These are phyloP conservation scores for Linnemannia zychae DNA, from an alignment of 192 early-diverging fungal species.

Conservation along the genomic window DNA sequence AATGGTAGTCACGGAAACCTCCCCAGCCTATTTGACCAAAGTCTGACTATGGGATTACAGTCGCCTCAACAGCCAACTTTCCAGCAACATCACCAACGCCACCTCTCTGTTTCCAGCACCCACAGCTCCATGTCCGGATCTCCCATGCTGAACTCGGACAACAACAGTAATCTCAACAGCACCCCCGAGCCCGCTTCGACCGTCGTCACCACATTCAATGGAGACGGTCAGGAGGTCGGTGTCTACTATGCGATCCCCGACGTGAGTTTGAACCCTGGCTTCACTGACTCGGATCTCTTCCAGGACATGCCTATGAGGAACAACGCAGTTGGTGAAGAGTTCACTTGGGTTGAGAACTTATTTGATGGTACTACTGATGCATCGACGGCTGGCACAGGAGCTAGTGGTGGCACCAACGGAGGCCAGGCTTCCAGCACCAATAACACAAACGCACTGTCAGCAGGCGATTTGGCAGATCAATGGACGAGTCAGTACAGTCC, in stretches of 20 bases:
- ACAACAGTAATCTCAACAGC: background rate
- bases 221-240: slow-evolving; percentile 34
- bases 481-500: slow-evolving; percentile 34
- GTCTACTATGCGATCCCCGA: slow-evolving; percentile 44
- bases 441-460: slow-evolving; percentile 1
- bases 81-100: slow-evolving; percentile 23
- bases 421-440: background rate
- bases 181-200: background rate
- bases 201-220: slow-evolving; percentile 39
- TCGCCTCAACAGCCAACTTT: slow-evolving; percentile 17
- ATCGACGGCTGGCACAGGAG: background rate
- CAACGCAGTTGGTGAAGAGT: slow-evolving; percentile 42
- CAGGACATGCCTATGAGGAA: slow-evolving; percentile 51
- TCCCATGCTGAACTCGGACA: slow-evolving; percentile 7
- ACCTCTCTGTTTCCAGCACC: slow-evolving; percentile 7
- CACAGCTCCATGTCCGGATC: slow-evolving; percentile 6
- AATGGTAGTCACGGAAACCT: slow-evolving; percentile 34
- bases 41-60: slow-evolving; percentile 27
- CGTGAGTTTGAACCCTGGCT: slow-evolving; percentile 49
- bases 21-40: slow-evolving; percentile 34
- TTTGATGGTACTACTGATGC: slow-evolving; percentile 32
- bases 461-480: slow-evolving; percentile 2
- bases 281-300: slow-evolving; percentile 44
- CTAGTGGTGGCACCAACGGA: background rate
- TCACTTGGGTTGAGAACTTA: slow-evolving; percentile 52